Evolutionary conservation across 2,329 filamentous ascomycete genomes (phyloP).

Genomic region (Colletotrichum sansevieriae): DNA sequence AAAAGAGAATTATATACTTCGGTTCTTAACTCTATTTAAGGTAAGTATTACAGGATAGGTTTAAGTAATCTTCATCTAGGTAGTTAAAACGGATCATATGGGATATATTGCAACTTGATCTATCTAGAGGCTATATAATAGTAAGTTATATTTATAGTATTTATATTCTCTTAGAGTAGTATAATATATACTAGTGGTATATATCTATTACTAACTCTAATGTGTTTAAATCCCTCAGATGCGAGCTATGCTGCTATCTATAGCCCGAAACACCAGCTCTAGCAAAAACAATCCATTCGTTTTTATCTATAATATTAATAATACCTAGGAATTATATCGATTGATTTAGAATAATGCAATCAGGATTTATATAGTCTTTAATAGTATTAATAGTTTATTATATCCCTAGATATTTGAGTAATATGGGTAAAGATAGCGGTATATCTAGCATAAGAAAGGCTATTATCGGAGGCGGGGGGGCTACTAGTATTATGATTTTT

Average conservation of each 20-base stretch:
- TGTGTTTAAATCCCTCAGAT: conserved; percentile 46
- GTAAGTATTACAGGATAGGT: conserved; percentile 62
- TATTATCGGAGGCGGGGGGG: not conserved
- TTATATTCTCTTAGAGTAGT: not conserved
- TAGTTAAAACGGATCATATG: conserved; percentile 68
- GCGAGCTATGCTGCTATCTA: conserved; percentile 46
- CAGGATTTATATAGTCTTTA: too few species aligned
- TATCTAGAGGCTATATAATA: conserved; percentile 45
- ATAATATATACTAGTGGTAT: conserved; percentile 47
- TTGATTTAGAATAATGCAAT: too few species aligned
- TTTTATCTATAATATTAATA: not conserved
- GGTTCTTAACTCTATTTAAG: conserved; percentile 45
- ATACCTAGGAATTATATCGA: too few species aligned
- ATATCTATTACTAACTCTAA: conserved; percentile 53
- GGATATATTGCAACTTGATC: conserved; percentile 55
- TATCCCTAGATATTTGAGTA: too few species aligned
- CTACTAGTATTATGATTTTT: not conserved
- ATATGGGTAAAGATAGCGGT: too few species aligned
- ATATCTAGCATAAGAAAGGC: not conserved
- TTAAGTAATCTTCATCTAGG: conserved; percentile 69
- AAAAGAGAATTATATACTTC: conserved; percentile 42
- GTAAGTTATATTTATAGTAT: not conserved
- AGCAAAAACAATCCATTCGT: conserved; percentile 45
- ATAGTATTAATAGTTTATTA: too few species aligned
- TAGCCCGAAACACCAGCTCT: conserved; percentile 49